Base-by-base conservation (phyloP, 208 protist species). In the Wallacemonas rigidus region DNA sequence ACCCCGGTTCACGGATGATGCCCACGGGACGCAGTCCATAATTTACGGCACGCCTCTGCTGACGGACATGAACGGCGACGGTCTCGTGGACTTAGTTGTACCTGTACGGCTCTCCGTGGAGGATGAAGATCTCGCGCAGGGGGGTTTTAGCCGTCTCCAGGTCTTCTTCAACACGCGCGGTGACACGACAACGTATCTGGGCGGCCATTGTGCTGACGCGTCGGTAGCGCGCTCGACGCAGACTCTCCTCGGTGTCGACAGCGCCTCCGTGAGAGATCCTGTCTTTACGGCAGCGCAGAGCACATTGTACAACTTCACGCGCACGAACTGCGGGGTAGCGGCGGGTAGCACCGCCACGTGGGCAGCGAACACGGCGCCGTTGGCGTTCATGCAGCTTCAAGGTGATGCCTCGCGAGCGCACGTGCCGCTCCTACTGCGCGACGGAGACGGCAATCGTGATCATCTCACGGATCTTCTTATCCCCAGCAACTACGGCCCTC, bases 371-470 rank as follows among this genome's bases (percentile, higher is more conserved):
- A 38, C 41, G 4, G 15, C 9, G 12, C 60, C 60, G 7, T 17
- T 65, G 40, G 36, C 40, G 3, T 65, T 65, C 40, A 39, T 41
- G 60, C 60, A 65, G 40, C 60, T 65, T 3, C 40, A 65, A 41
- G 35, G 4, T 5, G 12, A 11, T 4, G 14, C 36, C 5, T 36
- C 60, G 5, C 41, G 12, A 3, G 60, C 60, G 3, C 38, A 7
- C 41, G 43, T 65, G 3, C 87, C 90, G 55, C 79, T 89, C 2
- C 7, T 92, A 35, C 58, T 93, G 40, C 87, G 87, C 17, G 41
- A 67, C 7, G 78, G 80, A 4, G 87, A 95, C 63, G 83, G 79
- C 71, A 89, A 88, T 67, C 67, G 80, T n/a, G 86, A 93, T 74
- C 71, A 87, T 17, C 73, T 82, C 15, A 64, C 67, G 11, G 90